Base-by-base conservation (phyloP, 2,329 filamentous ascomycete species). In the Colletotrichum cereale region DNA sequence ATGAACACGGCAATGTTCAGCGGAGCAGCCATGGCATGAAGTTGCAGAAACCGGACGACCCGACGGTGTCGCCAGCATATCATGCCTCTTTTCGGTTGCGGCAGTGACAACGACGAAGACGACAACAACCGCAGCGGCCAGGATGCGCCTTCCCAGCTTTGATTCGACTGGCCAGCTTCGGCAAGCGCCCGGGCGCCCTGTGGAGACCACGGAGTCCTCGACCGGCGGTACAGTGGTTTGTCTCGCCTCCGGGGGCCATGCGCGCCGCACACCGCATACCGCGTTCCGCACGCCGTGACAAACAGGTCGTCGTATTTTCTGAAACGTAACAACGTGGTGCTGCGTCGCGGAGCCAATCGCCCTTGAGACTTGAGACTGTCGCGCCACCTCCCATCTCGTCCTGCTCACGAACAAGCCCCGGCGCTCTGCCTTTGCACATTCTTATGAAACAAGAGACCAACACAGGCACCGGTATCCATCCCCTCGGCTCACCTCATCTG, bases 371-470 rank as follows among this genome's bases (percentile, higher is more conserved):
- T n/a, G n/a, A n/a, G n/a, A n/a, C n/a, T n/a, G n/a, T n/a, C n/a
- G 38, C 61, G 47, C 26, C 29, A 40, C 53, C 36, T 40, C 18
- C 57, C 56, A 14, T n/a, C 42, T 38, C 44, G 34, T 38, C 21
- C 53, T 29, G 38, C 47, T 56, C 38, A 50, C 62, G n/a, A 40
- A 64, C 48, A 38, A 55, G 21, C 12, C 31, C 61, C n/a, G n/a
- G n/a, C n/a, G n/a, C 26, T 53, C 53, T 26, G 14, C 44, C 31
- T 36, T 62, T 66, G 55, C 62, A 70, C 57, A 62, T 70, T 52
- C 64, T 57, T 36, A 57, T 67, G 67, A 71, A 71, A 71, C 67
- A 66, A 55, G 67, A 42, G 67, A 50, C 63, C 63, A 61, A 42
- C 31, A 47, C 5, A 24, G n/a, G n/a, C n/a, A n/a, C n/a, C 44